Evolutionary conservation across 1,284 basidiomycete species (phyloP), one percentile per base, ranked within the genome.

Genomic region (Cryptococcus sp.): DNA sequence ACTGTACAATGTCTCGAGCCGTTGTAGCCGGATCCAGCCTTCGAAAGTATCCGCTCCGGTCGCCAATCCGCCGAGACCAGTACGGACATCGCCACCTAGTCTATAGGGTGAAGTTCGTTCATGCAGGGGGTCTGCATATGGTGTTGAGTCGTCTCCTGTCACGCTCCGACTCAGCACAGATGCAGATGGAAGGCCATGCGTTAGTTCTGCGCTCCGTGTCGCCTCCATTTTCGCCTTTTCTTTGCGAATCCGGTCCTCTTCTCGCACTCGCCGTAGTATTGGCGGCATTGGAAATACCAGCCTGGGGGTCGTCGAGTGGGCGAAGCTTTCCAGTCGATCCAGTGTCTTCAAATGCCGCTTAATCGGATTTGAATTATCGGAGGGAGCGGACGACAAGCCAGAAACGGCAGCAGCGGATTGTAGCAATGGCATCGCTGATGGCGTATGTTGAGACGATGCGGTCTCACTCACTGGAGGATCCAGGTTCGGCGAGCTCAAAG

Each of bases 71-170:
- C 52, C 54, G 3, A 73, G 60, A 10, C 72, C 72, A n/a, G 66
- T 61, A 37, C 66, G 53, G 13, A 72, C 61, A 59, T 73, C 70
- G 10, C 72, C 70, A 13, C 70, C 72, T 0, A 69, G 54, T n/a
- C 72, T 51, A 52, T 70, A 68, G 7, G 48, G 64, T n/a, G 66
- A 37, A 1, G 69, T 66, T 45, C 65, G 58, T 6, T 65, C 65
- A 11, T 45, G 46, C 17, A 54, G 2, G 2, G 57, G 44, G 49
- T 62, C 61, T 4, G 41, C 29, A n/a, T 47, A 20, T 25, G 41
- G 25, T n/a, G 11, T n/a, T n/a, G 16, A 34, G 7, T 26, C 23
- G 20, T 16, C n/a, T 5, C 22, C 13, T 17, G 23, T 13, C 22
- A n/a, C 10, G 13, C 13, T 22, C 17, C 23, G 23, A 20, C 22